These are phyloP conservation scores for Fusarium nanum DNA, from an alignment of 2,329 filamentous ascomycete species.

Conservation along the genomic window DNA sequence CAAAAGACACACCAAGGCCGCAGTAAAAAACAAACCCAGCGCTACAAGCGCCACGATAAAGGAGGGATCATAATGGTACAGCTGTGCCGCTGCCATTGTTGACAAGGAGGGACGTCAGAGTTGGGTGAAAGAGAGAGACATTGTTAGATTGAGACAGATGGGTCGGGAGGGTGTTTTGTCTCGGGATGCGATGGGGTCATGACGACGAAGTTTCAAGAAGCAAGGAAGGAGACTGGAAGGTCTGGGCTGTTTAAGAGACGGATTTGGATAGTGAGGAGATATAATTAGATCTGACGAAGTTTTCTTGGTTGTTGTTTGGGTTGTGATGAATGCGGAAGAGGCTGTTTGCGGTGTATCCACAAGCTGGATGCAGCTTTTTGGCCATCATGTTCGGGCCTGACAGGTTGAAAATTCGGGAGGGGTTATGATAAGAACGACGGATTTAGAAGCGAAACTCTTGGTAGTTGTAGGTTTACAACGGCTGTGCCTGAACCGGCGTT, in stretches of 20 bases:
- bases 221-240: no score
- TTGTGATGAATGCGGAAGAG: constrained; percentile 18
- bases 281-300: not conserved
- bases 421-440: not conserved
- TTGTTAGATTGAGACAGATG: constrained; percentile 13
- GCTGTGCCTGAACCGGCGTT: not conserved
- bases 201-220: not conserved
- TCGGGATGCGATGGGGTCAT: not conserved
- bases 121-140: constrained; percentile 16
- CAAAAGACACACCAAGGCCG: constrained; percentile 52
- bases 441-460: not conserved
- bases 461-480: not conserved
- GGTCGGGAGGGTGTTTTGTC: constrained; percentile 9
- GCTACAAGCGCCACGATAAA: constrained; percentile 55
- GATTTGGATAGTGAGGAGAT: not conserved
- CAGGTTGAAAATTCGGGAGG: no score
- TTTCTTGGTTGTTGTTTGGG: not conserved
- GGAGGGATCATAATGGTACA: constrained; percentile 61
- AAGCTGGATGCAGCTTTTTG: constrained; percentile 14
- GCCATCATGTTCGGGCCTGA: no score
- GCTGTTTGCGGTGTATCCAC: constrained; percentile 24
- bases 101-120: not conserved
- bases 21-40: constrained; percentile 52
- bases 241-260: not conserved
- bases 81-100: constrained; percentile 18